Conservation (phyloP, 140 eudicot species). For the Bidens hawaiensis region DNA sequence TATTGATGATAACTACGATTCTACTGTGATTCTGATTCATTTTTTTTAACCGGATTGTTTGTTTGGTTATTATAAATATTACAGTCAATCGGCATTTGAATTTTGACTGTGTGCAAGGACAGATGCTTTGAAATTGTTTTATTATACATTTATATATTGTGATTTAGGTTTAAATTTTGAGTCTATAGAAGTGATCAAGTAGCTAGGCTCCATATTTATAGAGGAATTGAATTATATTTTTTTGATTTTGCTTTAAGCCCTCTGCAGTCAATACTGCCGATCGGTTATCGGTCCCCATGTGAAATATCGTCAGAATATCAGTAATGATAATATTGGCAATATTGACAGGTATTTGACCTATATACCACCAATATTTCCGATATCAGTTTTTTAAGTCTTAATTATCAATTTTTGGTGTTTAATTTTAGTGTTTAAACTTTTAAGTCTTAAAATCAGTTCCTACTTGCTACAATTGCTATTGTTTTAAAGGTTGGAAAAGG, state of each 20-base stretch:
- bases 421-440: too few species aligned
- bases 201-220: background rate
- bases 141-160: background rate
- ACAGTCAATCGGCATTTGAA: background rate
- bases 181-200: constrained; percentile 1
- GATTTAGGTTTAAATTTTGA: background rate
- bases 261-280: too few species aligned
- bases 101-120: constrained; percentile 6
- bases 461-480: too few species aligned
- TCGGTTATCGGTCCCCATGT: too few species aligned
- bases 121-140: background rate
- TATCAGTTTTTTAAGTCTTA: too few species aligned
- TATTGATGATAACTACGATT: background rate
- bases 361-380: too few species aligned
- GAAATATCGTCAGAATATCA: too few species aligned
- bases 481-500: too few species aligned
- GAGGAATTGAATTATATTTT: background rate
- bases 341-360: too few species aligned
- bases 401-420: too few species aligned
- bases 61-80: background rate
- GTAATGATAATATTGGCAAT: too few species aligned
- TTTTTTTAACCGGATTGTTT: background rate
- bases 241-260: background rate
- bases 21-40: background rate
- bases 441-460: too few species aligned